phyloP scores from a whole-genome alignment of 2,329 filamentous ascomycete genomes.

The Aspergillus pseudonomiae region DNA sequence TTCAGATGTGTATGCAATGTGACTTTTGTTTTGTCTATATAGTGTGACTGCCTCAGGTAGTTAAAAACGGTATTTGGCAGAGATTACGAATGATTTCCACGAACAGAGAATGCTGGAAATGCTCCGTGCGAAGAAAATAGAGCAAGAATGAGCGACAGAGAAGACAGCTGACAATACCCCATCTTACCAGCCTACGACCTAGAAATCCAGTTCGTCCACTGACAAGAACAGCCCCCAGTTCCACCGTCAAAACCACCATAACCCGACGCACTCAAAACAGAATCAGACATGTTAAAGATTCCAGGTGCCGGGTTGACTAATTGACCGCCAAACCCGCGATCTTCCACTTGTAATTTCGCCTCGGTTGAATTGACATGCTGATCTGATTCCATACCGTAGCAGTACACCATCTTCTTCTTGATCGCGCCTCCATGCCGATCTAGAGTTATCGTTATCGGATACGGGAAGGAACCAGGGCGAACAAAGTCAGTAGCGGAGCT shows the following conservation, averaged over 20 bases:
- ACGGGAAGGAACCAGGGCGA: constrained; percentile 62
- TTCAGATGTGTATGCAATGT: background rate
- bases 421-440: constrained; percentile 62
- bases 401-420: constrained; percentile 61
- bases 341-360: constrained; percentile 56
- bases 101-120: background rate
- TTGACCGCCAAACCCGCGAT: constrained; percentile 53
- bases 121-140: background rate
- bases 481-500: constrained; percentile 50
- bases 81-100: background rate
- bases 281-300: constrained; percentile 38
- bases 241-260: constrained; percentile 61
- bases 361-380: constrained; percentile 49
- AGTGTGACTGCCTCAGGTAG: background rate
- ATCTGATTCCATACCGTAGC: constrained; percentile 58
- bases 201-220: constrained; percentile 58
- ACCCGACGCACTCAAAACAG: constrained; percentile 24
- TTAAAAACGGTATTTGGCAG: background rate
- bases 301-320: constrained; percentile 55
- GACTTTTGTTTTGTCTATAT: background rate
- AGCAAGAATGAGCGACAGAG: background rate
- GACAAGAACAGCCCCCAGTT: constrained; percentile 61
- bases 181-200: constrained; percentile 3
- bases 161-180: background rate
- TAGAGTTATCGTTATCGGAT: constrained; percentile 61